Percentiles rank a stretch among this genome's conserved stretches.
These are phyloP conservation scores for Starmerella apis DNA, from an alignment of 805 yeast genomes.

Conservation along the genomic window DNA sequence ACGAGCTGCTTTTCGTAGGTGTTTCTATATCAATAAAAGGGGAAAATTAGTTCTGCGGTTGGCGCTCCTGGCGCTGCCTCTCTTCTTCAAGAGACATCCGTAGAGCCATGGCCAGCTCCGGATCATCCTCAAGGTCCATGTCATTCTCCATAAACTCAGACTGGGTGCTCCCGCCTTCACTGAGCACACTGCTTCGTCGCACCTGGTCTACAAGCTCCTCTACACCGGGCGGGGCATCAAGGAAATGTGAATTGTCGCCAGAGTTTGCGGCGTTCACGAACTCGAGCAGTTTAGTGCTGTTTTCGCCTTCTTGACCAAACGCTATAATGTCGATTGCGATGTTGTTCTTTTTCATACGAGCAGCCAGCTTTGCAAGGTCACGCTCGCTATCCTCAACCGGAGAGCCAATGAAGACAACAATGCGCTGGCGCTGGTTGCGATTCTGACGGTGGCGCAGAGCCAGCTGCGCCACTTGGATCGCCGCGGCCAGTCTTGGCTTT, in stretches of 20 bases:
- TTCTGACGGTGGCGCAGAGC: conserved; percentile 95
- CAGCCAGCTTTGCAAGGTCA: conserved; percentile 74
- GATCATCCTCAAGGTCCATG: conserved; percentile 80
- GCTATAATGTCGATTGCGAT: conserved; percentile 81
- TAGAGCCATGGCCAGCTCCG: conserved; percentile 91
- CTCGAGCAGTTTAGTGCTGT: conserved; percentile 68
- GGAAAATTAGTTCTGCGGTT: conserved; percentile 1
- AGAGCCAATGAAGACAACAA: conserved; percentile 78
- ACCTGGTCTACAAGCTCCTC: conserved; percentile 72
- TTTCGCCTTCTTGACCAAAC: conserved; percentile 78
- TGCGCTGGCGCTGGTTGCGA: conserved; percentile 81
- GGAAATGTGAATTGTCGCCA: conserved; percentile 55
- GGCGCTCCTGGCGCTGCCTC: conserved; percentile 45
- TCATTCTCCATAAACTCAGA: conserved; percentile 40
- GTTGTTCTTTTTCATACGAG: conserved; percentile 85
- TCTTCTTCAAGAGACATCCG: conserved; percentile 93
- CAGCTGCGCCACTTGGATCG: conserved; percentile 84
- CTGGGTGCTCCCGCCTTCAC: conserved; percentile 33
- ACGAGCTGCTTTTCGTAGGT: too few species aligned
- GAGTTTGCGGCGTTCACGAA: conserved; percentile 62
- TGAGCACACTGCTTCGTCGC: conserved; percentile 61
- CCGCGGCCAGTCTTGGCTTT: conserved; percentile 56
- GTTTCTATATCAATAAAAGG: too few species aligned
- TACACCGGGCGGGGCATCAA: conserved; percentile 83
- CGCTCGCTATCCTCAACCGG: conserved; percentile 62